A percentile compares a stretch with the other conserved stretches of the same genome.
Conservation (phyloP, 306 rosid species). For the Delonix regia region DNA sequence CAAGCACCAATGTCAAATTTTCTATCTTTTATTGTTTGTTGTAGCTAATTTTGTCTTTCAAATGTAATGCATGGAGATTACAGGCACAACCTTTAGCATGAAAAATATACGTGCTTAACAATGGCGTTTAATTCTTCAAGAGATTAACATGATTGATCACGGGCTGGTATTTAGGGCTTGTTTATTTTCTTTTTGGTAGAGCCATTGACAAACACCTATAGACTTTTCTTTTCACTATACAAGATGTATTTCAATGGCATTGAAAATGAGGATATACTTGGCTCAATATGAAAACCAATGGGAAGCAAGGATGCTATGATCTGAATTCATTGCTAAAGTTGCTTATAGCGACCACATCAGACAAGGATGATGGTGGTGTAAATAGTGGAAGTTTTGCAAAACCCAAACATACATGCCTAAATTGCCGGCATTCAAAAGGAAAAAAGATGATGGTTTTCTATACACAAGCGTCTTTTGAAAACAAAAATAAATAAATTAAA, state of each 20-base stretch:
- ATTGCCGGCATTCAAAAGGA: no score
- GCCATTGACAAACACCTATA: slow-evolving; percentile 24
- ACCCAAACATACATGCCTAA: no score
- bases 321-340: no score
- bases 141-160: slow-evolving; percentile 34
- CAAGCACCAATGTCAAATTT: slow-evolving; percentile 23
- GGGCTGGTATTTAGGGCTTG: slow-evolving; percentile 10
- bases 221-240: not conserved
- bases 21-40: slow-evolving; percentile 26
- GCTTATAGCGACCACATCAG: no score
- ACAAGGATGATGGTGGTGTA: no score
- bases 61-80: slow-evolving; percentile 44
- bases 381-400: no score
- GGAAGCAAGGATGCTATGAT: no score
- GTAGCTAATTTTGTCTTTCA: slow-evolving; percentile 44
- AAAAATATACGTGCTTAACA: slow-evolving; percentile 32
- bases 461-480: no score
- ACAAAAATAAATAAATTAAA: no score
- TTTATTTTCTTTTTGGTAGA: slow-evolving; percentile 1
- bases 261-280: slow-evolving; percentile 12
- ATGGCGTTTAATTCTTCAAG: slow-evolving; percentile 37
- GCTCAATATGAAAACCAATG: no score
- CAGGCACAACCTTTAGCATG: no score
- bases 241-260: slow-evolving; percentile 24
- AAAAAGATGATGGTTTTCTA: no score